Evolutionary conservation across 2,329 filamentous ascomycete genomes (phyloP).

Genomic region (Cladorrhinum sp.): DNA sequence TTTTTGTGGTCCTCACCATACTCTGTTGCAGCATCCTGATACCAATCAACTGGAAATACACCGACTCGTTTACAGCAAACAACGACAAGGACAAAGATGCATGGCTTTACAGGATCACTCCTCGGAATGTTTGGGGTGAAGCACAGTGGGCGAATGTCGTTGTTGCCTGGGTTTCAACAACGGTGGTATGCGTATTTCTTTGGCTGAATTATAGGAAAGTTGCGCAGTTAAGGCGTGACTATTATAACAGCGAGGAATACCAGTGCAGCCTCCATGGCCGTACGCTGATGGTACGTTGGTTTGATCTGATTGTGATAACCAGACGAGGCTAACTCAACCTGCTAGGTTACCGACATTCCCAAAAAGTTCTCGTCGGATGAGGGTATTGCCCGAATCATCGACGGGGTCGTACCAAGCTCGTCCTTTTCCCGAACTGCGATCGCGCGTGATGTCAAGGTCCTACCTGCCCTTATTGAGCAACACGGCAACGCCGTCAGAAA

Average conservation of each 20-base stretch:
- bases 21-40: slow-evolving; percentile 75
- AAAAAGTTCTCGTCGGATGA: slow-evolving; percentile 76
- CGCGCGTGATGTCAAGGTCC: slow-evolving; percentile 85
- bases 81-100: slow-evolving; percentile 22
- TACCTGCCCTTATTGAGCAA: slow-evolving; percentile 80
- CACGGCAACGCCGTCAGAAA: slow-evolving; percentile 78
- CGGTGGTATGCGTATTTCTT: slow-evolving; percentile 74
- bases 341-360: slow-evolving; percentile 80
- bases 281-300: slow-evolving; percentile 57
- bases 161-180: slow-evolving; percentile 63
- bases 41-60: slow-evolving; percentile 68
- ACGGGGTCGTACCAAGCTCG: slow-evolving; percentile 73
- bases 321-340: slow-evolving; percentile 16
- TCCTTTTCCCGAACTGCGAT: slow-evolving; percentile 78
- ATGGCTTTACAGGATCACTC: slow-evolving; percentile 60
- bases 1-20: slow-evolving; percentile 71
- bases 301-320: background rate
- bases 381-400: slow-evolving; percentile 79
- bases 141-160: slow-evolving; percentile 59
- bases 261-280: slow-evolving; percentile 80
- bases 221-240: slow-evolving; percentile 65
- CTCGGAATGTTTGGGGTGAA: slow-evolving; percentile 49
- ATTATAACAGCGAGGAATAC: slow-evolving; percentile 84
- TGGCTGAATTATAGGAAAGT: slow-evolving; percentile 89
- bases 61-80: slow-evolving; percentile 31